Evolutionary conservation across 139 green algal species (phyloP), one percentile per base, ranked within the genome.

Genomic region (Micractinium sp.): DNA sequence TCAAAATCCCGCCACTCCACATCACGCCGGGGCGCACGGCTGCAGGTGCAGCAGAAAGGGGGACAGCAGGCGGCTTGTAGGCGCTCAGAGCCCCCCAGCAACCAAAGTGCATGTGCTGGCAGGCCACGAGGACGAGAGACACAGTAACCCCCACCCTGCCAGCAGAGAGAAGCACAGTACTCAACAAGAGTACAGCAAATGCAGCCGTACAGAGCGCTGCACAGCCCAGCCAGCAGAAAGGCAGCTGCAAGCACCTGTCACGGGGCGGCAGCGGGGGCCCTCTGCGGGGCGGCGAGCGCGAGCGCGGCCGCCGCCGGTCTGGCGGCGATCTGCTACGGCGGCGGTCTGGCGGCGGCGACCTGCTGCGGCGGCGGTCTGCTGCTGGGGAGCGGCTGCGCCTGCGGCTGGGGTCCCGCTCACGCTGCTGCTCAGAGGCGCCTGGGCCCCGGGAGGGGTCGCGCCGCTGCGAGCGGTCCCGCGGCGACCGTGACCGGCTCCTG

Each of bases 281-380:
- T 14, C 81, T 60, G 19, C 81, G 81, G 1, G 81, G 47, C 47
- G 47, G 81, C 33, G 81, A 86, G n/a, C 81, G 81, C 25, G 80
- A 74, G 53, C 80, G 80, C 25, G 31, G 53, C 56, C 80, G 15
- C 13, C 53, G 23, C 31, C n/a, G 41, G 25, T 36, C 61, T 31
- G 36, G 22, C 19, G 81, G 60, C n/a, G 81, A 77, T 15, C 81
- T 19, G 81, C 82, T 87, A 66, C 82, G 69, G 35, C 82, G 66
- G 22, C 82, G 63, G 18, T 63, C 31, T n/a, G 31, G n/a, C n/a
- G 36, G 22, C 19, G 81, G 60, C n/a, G 81, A 77, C 29, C 81
- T 19, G 81, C 82, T 87, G 63, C 82, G 69, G 35, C 82, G 66
- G 22, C 82, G 63, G 18, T 63, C 31, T n/a, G 31, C 47, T 56